These are phyloP conservation scores for Ophiosphaerella narmari DNA, from an alignment of 2,329 filamentous ascomycete genomes.

Conservation along the genomic window DNA sequence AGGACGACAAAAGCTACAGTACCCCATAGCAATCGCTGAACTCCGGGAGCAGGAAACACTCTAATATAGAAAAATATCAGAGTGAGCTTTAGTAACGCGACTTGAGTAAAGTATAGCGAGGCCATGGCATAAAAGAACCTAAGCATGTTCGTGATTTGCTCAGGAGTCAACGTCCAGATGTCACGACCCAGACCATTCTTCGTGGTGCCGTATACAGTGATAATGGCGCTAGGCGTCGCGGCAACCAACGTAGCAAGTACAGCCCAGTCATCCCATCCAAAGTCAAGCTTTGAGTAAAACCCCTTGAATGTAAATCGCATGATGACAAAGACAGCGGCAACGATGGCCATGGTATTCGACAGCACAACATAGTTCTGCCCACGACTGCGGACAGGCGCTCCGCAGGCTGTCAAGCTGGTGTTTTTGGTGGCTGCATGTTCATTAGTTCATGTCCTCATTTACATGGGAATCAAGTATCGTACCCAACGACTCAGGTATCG, in stretches of 20 bases:
- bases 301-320: constrained; percentile 47
- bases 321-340: constrained; percentile 42
- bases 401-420: constrained; percentile 47
- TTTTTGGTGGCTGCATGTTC: constrained; percentile 47
- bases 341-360: constrained; percentile 39
- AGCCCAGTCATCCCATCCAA: constrained; percentile 49
- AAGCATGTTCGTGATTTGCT: constrained; percentile 52
- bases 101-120: constrained; percentile 39
- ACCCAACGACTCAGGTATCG: constrained; percentile 28
- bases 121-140: constrained; percentile 43
- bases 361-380: constrained; percentile 39
- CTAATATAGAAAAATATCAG: constrained; percentile 39
- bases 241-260: constrained; percentile 29
- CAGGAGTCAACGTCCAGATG: constrained; percentile 55
- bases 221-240: constrained; percentile 31
- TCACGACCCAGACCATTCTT: constrained; percentile 55
- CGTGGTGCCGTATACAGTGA: constrained; percentile 29
- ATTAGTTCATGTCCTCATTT: neutral
- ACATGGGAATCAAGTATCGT: neutral
- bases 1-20: constrained; percentile 32
- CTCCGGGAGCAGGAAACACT: constrained; percentile 33
- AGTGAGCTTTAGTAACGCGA: constrained; percentile 34
- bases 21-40: constrained; percentile 28
- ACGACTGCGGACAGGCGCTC: constrained; percentile 45
- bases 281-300: constrained; percentile 34